Conservation (phyloP, 1,284 basidiomycete species). For the Ustilago xerochloae region DNA sequence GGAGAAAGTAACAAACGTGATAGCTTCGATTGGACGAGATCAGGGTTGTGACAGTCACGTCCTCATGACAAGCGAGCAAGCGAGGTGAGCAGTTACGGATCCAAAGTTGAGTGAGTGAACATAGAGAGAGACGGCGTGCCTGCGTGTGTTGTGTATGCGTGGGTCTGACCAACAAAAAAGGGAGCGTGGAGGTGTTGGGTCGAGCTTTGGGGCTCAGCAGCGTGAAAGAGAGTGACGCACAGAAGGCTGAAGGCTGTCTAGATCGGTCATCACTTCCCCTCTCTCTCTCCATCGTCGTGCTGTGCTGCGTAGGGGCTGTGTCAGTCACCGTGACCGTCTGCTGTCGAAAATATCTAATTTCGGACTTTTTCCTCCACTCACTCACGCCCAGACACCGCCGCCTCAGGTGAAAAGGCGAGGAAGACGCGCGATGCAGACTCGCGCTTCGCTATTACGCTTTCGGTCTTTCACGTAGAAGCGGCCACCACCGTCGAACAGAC, state of each 20-base stretch:
- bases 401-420: not conserved
- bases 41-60: slow-evolving; percentile 3
- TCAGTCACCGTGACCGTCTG: not conserved
- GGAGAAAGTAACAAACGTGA: not conserved
- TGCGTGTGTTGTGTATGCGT: not conserved
- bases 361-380: not conserved
- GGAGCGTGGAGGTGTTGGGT: not conserved
- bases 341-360: not conserved
- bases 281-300: too few relatives aligned
- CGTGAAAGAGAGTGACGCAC: too few relatives aligned
- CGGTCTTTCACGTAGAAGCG: too few relatives aligned
- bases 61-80: not conserved
- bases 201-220: too few relatives aligned
- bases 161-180: too few relatives aligned
- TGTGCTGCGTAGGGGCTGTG: not conserved
- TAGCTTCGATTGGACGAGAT: not conserved
- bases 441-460: not conserved
- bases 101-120: not conserved
- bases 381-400: not conserved
- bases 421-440: slow-evolving; percentile 1
- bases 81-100: not conserved
- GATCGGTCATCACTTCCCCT: too few relatives aligned
- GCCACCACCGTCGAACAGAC: too few relatives aligned
- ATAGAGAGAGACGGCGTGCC: too few relatives aligned
- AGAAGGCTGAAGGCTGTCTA: too few relatives aligned